Evolutionary conservation across 306 rosid species (phyloP).

Genomic region (Malus fusca): DNA sequence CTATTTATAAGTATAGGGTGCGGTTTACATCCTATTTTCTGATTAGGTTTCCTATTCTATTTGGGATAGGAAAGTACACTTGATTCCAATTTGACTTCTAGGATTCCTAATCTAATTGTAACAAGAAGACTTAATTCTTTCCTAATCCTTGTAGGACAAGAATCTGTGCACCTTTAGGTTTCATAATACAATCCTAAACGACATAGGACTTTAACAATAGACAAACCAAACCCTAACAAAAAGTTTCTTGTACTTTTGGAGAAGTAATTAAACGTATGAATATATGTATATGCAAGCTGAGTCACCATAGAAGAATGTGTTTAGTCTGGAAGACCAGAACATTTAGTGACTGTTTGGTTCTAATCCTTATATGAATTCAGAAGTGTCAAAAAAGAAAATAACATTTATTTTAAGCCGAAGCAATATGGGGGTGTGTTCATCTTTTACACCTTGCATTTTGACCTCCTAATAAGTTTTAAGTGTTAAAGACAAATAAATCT

Average conservation of each 20-base stretch:
- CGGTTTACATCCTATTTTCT: too few relatives aligned
- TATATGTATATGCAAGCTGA: not conserved
- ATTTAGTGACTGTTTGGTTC: not conserved
- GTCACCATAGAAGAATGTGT: not conserved
- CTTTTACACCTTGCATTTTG: not conserved
- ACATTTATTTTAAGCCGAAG: not conserved
- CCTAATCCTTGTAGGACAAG: too few relatives aligned
- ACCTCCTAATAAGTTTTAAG: not conserved
- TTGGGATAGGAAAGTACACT: too few relatives aligned
- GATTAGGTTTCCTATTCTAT: too few relatives aligned
- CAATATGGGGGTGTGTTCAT: not conserved
- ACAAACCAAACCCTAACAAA: too few relatives aligned
- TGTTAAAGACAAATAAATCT: not conserved
- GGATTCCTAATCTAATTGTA: too few relatives aligned
- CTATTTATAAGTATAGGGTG: too few relatives aligned
- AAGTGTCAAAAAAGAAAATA: not conserved
- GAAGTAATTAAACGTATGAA: not conserved
- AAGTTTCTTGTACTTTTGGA: not conserved
- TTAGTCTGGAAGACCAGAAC: not conserved
- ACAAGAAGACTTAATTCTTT: too few relatives aligned
- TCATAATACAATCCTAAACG: too few relatives aligned
- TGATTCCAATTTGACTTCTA: too few relatives aligned
- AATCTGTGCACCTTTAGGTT: too few relatives aligned
- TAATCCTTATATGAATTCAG: not conserved
- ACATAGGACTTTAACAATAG: too few relatives aligned